Conservation (phyloP, 768 basidiomycete species). For the Inosperma sp. region DNA sequence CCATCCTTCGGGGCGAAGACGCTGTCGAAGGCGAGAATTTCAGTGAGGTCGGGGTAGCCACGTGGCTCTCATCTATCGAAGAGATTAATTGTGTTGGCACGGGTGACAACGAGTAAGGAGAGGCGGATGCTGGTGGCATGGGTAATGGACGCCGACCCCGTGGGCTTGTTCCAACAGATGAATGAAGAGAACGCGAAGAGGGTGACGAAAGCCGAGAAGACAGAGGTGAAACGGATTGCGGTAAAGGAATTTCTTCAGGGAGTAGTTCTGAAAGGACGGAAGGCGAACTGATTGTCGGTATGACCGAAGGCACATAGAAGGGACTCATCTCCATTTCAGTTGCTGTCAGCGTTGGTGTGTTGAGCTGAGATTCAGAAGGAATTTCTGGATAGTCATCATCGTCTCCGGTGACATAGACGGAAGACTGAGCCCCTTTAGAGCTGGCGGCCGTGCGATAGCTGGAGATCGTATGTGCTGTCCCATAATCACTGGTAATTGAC, state of each 20-base stretch:
- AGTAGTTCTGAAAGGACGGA: constrained; percentile 26
- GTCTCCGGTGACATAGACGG: constrained; percentile 49
- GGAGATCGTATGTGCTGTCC: constrained; percentile 37
- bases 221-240: constrained; percentile 24
- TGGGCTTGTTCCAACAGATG: background rate
- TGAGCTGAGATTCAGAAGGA: constrained; percentile 33
- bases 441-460: constrained; percentile 37
- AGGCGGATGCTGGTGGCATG: background rate
- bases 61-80: constrained; percentile 14
- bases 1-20: constrained; percentile 14
- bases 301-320: constrained; percentile 26
- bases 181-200: background rate
- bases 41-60: constrained; percentile 32
- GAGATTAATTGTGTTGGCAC: constrained; percentile 5
- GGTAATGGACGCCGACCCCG: background rate
- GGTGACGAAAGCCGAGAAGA: constrained; percentile 9
- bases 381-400: constrained; percentile 41
- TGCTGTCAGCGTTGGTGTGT: constrained; percentile 39
- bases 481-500: constrained; percentile 37
- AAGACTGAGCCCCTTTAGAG: constrained; percentile 26
- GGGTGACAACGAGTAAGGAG: background rate
- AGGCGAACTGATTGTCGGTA: constrained; percentile 31
- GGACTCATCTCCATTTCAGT: constrained; percentile 24
- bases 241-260: constrained; percentile 41
- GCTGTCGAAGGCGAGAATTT: constrained; percentile 19